Conservation (phyloP, 371 early-diverging fungal species). For the Apophysomyces ossiformis region DNA sequence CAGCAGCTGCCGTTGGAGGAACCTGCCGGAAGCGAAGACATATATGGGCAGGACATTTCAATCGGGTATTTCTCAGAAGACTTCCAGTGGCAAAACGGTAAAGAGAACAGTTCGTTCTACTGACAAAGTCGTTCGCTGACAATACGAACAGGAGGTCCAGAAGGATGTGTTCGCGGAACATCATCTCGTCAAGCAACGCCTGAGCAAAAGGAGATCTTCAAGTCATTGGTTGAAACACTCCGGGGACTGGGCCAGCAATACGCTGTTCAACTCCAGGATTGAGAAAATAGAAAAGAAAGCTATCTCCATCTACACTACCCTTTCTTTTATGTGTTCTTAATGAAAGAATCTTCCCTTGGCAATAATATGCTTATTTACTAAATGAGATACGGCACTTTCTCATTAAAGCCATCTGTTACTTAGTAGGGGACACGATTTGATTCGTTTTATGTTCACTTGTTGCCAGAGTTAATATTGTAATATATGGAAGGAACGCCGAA, state of each 20-base stretch:
- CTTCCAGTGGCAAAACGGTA: constrained; percentile 58
- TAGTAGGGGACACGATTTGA: too few species aligned
- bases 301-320: too few species aligned
- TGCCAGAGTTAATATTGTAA: too few species aligned
- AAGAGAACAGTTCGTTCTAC: not conserved
- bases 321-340: too few species aligned
- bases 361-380: too few species aligned
- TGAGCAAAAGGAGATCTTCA: not conserved
- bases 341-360: too few species aligned
- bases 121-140: not conserved
- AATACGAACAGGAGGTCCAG: not conserved
- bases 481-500: too few species aligned
- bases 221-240: not conserved
- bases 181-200: constrained; percentile 1
- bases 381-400: too few species aligned
- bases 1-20: constrained; percentile 42
- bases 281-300: too few species aligned
- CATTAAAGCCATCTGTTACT: too few species aligned
- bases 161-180: not conserved
- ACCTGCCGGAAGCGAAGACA: constrained; percentile 52
- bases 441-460: too few species aligned
- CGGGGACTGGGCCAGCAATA: not conserved
- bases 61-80: constrained; percentile 41
- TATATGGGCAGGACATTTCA: constrained; percentile 51
- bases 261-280: not conserved